Base-by-base conservation (phyloP, 495 filamentous ascomycete species). In the Neurospora sp. region DNA sequence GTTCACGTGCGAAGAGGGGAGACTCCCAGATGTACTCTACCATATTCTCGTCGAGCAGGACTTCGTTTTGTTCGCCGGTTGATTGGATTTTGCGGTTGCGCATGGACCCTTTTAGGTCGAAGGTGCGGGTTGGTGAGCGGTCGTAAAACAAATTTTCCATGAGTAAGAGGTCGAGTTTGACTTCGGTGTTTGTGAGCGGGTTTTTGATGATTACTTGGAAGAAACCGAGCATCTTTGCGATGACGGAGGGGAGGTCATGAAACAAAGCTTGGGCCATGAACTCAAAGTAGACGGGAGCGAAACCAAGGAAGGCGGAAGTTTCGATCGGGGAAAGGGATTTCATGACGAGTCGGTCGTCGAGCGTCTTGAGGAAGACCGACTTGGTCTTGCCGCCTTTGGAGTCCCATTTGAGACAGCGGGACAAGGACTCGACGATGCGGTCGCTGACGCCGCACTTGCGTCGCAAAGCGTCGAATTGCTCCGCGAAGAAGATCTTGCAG, bases 101-200 rank as follows among this genome's bases (percentile, higher is more conserved):
- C 96, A 99, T 98, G 5, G 93, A 96, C 9, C 96, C 96, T 79
- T 99, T 99, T 74, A 99, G 89, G 79, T 99, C 96, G 81, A 98
- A 99, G 70, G 97, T 94, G n/a, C 93, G 89, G 12, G 90, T 94
- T 0, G 94, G 94, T 16, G 90, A 89, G 16, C 96, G 93, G 77
- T 98, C 95, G 75, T 99, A 99, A 80, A 99, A 99, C 69, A 99
- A 84, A 82, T 99, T 99, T 84, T 99, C 96, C 94, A 98, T 99
- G 37, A 98, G 87, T 44, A 98, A 84, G 37, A 99, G 87, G 78
- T 93, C 96, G 83, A 94, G 96, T 78, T 97, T 96, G 82, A 98
- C 96, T 79, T 99, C 96, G 2, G 91, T 91, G 73, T 94, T 94
- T 1, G 95, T 98, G 6, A 89, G 87, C 0, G 95, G 92, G 77